Evolutionary conservation across 164 flowering plant genomes (phyloP), one percentile per base, ranked within the genome.

Genomic region (Kingdonia uniflora): DNA sequence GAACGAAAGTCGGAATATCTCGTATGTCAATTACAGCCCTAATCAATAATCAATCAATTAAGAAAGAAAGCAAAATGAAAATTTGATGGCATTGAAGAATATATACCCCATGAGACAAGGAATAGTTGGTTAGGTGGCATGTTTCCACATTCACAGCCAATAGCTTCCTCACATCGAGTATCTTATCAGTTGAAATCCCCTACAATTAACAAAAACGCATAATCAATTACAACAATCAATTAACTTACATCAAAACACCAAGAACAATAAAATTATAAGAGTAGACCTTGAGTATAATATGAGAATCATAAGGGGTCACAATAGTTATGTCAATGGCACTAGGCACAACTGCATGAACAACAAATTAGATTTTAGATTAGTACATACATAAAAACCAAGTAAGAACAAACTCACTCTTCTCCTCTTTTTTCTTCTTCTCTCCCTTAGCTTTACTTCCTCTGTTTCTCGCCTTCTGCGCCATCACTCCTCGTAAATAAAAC

Each of bases 101-200:
- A 33, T n/a, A 62, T 21, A 81, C 95, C 87, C 87, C 96, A 55
- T 91, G 97, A 33, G 85, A 68, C n/a, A 91, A 54, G 25, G 95
- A 85, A 54, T 82, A 92, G 64, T 84, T 82, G 42, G 96, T 92
- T 8, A 92, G 69, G 47, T 92, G 91, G 65, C 98, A 92, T 12
- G 96, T 85, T 45, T 87, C 85, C 26, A 80, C 84, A 67, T 92
- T 73, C 13, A 61, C 70, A 17, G 83, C 95, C 68, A 92, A 48
- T 19, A 85, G 70, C 59, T 65, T 82, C 60, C 71, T 80, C 33
- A 84, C 85, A 76, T 88, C 98, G 11, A 92, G 69, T 55, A 92
- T 82, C 78, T 73, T 87, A 55, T 92, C 98, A 48, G 96, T 92
- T 33, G 98, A 87, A 57, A 92, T 92, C 17, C 98, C 98, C 98